Base-by-base conservation (phyloP, 2,329 filamentous ascomycete genomes). In the Blumeriella jaapii region DNA sequence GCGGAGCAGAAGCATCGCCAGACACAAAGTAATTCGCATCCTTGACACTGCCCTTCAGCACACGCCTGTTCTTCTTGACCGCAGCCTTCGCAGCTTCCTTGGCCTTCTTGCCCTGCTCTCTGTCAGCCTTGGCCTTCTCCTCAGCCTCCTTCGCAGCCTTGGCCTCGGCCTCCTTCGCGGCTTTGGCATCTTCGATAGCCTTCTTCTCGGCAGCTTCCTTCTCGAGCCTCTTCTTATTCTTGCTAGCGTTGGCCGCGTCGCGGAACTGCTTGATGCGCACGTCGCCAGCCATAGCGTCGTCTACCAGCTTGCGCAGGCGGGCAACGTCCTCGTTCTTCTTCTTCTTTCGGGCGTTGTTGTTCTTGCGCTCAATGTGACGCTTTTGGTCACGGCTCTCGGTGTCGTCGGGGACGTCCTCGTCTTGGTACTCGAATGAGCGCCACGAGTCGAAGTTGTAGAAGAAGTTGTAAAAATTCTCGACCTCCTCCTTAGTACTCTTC, bases 361-460 rank as follows among this genome's bases (percentile, higher is more conserved):
- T 98, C 80, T 98, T 98, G 60, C 87, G 82, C 69, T 98, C 91
- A 52, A 91, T 78, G 63, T 98, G 89, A 39, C 91, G 84, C 71
- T 95, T 96, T 70, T 98, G 91, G 65, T 96, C 89, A 60, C 91
- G 87, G 69, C 87, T 94, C 68, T 96, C 91, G 61, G 91, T 94
- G 69, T 98, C 91, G 56, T 98, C 91, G 25, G 91, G 91, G 18
- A 98, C 89, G 58, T 98, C 91, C 68, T 98, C 91, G 57, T 98
- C 91, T 40, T 93, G 82, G 63, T 98, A 98, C 66, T 98, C 91
- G 55, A 98, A 98, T 2, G 82, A 78, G 43, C 91, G 74, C 91
- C 91, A 98, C 61, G 82, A 91, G 71, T 98, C 91, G 54, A 98
- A 93, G 71, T 89, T 93, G 71, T 96, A 98, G 80, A 83, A 98